These are phyloP conservation scores for Phaeosphaeria sp. DNA, from an alignment of 2,329 filamentous ascomycete species.

Conservation along the genomic window DNA sequence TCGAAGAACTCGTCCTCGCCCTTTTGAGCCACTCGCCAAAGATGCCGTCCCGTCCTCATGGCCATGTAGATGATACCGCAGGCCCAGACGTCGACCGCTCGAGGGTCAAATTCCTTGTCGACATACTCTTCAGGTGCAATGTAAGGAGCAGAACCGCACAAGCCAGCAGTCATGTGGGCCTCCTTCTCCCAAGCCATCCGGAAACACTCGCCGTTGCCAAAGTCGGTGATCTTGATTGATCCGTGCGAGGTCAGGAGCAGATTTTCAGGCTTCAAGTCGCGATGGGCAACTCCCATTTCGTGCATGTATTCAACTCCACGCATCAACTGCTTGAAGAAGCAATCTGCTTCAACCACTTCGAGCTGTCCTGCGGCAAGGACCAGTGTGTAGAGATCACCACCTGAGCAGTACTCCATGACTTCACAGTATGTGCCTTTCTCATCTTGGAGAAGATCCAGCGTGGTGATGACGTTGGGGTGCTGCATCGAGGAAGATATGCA, in stretches of 20 bases:
- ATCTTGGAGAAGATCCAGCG: constrained; percentile 91
- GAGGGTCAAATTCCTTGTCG: constrained; percentile 93
- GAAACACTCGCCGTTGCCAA: constrained; percentile 98
- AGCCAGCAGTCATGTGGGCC: constrained; percentile 95
- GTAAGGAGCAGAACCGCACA: constrained; percentile 96
- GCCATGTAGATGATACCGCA: constrained; percentile 99
- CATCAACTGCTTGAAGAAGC: constrained; percentile 99
- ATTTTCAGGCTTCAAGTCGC: constrained; percentile 96
- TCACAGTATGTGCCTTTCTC: constrained; percentile 98
- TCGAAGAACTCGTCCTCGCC: constrained; percentile 98
- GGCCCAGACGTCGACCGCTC: constrained; percentile 98
- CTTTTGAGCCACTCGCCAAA: constrained; percentile 96
- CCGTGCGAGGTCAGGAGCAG: constrained; percentile 91
- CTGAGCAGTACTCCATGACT: constrained; percentile 99
- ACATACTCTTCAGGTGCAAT: constrained; percentile 97
- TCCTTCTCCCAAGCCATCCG: constrained; percentile 99
- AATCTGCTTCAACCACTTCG: constrained; percentile 91
- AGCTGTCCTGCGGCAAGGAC: constrained; percentile 91
- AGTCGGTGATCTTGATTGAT: constrained; percentile 96
- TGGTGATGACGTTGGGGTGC: constrained; percentile 98
- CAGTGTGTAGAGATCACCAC: constrained; percentile 92
- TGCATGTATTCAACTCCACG: constrained; percentile 98
- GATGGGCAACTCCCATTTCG: constrained; percentile 98
- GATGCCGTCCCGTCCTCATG: constrained; percentile 93
- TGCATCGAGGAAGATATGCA: constrained; percentile 97